Conservation (phyloP, 331 rosid genomes). For the Phaseolus coccineus region DNA sequence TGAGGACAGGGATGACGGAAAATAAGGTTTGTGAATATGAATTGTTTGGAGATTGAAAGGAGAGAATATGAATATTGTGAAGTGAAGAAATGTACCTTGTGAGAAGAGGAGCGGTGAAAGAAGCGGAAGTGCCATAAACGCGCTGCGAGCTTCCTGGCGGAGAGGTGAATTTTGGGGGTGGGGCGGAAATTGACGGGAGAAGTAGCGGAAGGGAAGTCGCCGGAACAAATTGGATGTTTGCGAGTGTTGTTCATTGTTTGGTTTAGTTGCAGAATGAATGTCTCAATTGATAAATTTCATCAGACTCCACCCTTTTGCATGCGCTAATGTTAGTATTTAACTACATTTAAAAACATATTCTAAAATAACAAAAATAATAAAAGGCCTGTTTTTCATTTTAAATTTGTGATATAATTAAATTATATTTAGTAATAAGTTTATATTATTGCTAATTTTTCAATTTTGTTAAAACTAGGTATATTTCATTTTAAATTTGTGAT, state of each 20-base stretch:
- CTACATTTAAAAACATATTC: too few relatives aligned
- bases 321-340: background rate
- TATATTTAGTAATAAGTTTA: too few relatives aligned
- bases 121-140: conserved; percentile 58
- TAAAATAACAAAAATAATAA: too few relatives aligned
- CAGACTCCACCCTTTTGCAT: background rate
- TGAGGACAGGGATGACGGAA: conserved; percentile 10
- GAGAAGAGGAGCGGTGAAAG: conserved; percentile 13
- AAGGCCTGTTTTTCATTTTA: too few relatives aligned
- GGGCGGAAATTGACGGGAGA: conserved; percentile 33
- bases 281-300: background rate
- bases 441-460: too few relatives aligned
- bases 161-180: conserved; percentile 23
- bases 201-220: background rate
- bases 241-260: conserved; percentile 23
- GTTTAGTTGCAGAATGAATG: conserved; percentile 6
- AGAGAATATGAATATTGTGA: background rate
- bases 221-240: conserved; percentile 8
- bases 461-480: too few relatives aligned
- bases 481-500: too few relatives aligned
- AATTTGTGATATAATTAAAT: too few relatives aligned
- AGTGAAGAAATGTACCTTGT: background rate
- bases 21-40: too few relatives aligned
- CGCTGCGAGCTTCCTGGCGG: conserved; percentile 66
- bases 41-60: too few relatives aligned